These are phyloP conservation scores for Phytophthora pseudosyringae DNA, from an alignment of 352 stramenopile genomes.

Conservation along the genomic window DNA sequence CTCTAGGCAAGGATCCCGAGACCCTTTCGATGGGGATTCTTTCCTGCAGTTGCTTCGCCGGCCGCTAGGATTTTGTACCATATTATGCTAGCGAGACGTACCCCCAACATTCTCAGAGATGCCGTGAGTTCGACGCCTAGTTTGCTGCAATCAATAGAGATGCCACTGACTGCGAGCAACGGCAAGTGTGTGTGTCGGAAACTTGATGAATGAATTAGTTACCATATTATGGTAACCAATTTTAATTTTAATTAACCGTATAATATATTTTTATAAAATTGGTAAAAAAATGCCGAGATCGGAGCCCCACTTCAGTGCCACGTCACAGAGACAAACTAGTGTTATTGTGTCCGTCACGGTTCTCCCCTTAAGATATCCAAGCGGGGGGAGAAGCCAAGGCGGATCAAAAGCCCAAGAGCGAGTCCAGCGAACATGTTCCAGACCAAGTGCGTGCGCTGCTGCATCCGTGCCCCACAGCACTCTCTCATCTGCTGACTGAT, in stretches of 20 bases:
- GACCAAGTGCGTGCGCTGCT: conserved; percentile 52
- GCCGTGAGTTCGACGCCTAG: too few relatives aligned
- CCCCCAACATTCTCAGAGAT: not conserved
- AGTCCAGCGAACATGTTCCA: conserved; percentile 55
- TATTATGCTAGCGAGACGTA: not conserved
- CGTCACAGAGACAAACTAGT: conserved; percentile 3
- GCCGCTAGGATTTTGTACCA: too few relatives aligned
- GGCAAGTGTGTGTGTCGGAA: too few relatives aligned
- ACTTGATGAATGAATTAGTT: too few relatives aligned
- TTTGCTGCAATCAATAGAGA: too few relatives aligned
- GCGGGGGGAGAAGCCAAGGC: conserved; percentile 35
- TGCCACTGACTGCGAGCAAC: not conserved
- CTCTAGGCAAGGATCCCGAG: too few relatives aligned
- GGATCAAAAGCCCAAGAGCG: conserved; percentile 19
- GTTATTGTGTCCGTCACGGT: conserved; percentile 30
- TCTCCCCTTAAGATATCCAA: conserved; percentile 41
- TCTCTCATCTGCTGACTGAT: not conserved
- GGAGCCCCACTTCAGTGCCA: not conserved
- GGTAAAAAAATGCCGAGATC: too few relatives aligned
- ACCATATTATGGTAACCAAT: too few relatives aligned
- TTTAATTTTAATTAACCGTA: too few relatives aligned
- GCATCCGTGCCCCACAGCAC: not conserved
- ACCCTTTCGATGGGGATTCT: too few relatives aligned
- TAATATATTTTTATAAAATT: too few relatives aligned
- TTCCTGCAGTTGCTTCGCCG: too few relatives aligned